Percentiles rank a stretch among this genome's conserved stretches.
Conservation (phyloP, 257 asterid genomes). For the Capsicum pubescens region DNA sequence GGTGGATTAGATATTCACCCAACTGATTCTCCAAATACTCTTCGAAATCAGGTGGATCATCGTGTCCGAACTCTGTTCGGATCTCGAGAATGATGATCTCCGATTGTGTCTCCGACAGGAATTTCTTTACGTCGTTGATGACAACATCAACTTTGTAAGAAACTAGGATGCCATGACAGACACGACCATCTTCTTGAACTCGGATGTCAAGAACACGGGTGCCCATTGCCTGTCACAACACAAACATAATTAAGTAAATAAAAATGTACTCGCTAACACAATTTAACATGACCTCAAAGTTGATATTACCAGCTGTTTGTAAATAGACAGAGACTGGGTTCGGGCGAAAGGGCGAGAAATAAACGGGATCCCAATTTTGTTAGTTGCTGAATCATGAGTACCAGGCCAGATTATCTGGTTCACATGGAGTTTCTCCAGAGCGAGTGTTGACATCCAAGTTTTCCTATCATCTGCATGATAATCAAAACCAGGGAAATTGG, state of each 20-base stretch:
- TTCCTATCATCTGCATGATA: constrained; percentile 58
- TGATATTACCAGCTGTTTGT: constrained; percentile 54
- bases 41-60: constrained; percentile 78
- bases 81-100: constrained; percentile 80
- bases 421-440: constrained; percentile 51
- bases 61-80: constrained; percentile 89
- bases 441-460: constrained; percentile 76
- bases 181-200: constrained; percentile 71
- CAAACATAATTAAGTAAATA: not conserved
- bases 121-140: constrained; percentile 60
- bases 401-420: constrained; percentile 94
- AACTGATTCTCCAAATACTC: constrained; percentile 65
- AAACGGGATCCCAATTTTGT: constrained; percentile 73
- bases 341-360: constrained; percentile 83
- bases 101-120: constrained; percentile 65
- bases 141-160: constrained; percentile 67
- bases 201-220: constrained; percentile 74
- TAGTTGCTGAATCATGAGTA: constrained; percentile 90
- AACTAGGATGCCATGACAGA: constrained; percentile 81
- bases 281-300: no score
- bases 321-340: constrained; percentile 77
- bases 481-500: constrained; percentile 69
- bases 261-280: not conserved
- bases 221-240: constrained; percentile 40
- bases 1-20: constrained; percentile 70